phyloP scores from a whole-genome alignment of 2,329 filamentous ascomycete species.

The Tolypocladium ophioglossoides region DNA sequence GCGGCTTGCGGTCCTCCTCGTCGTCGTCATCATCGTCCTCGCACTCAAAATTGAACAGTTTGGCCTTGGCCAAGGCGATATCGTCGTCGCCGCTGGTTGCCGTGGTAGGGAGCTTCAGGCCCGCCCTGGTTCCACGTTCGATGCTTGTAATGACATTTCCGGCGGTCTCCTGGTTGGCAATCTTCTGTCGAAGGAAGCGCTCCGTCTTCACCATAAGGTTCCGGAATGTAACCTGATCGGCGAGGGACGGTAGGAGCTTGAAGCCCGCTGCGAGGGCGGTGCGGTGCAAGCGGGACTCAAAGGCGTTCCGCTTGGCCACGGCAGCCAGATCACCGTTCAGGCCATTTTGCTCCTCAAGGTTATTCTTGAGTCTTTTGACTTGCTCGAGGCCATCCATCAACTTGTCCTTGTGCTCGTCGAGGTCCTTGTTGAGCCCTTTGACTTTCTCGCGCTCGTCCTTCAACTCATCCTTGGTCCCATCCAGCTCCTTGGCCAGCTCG shows the following conservation, averaged over 20 bases:
- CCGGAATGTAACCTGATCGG: neutral
- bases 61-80: neutral
- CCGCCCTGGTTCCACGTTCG: neutral
- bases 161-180: neutral
- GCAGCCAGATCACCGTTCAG: neutral
- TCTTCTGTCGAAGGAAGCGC: neutral
- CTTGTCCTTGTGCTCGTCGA: neutral
- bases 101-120: neutral
- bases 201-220: slow-evolving; percentile 1
- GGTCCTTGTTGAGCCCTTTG: neutral
- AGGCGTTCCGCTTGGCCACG: neutral
- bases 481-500: neutral
- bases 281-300: slow-evolving; percentile 1
- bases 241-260: slow-evolving; percentile 1
- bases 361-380: neutral
- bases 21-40: neutral
- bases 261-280: slow-evolving; percentile 4
- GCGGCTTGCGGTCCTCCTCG: neutral
- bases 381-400: neutral
- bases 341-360: neutral
- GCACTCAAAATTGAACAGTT: neutral
- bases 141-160: neutral
- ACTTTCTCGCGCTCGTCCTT: neutral
- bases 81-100: neutral
- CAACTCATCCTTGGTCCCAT: neutral